These are phyloP conservation scores for Phytophthora parvispora DNA, from an alignment of 352 stramenopile genomes.

Conservation along the genomic window DNA sequence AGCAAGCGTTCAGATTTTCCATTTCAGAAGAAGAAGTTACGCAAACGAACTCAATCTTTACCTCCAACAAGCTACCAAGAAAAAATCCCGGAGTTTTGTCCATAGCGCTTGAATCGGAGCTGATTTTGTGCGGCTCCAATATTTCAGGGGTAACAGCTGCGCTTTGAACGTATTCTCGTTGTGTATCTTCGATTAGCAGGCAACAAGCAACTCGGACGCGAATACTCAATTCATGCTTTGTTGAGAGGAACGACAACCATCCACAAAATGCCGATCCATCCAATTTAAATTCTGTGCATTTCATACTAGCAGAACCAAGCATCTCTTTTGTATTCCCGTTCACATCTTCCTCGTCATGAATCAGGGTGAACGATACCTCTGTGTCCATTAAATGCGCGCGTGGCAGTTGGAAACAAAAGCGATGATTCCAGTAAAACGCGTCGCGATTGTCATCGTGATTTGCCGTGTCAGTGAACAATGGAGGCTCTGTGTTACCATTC, in stretches of 20 bases:
- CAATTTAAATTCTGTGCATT: neutral
- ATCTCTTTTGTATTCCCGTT: neutral
- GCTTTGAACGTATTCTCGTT: neutral
- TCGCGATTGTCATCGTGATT: neutral
- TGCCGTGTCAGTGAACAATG: neutral
- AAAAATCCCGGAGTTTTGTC: neutral
- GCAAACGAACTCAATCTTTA: conserved; percentile 22
- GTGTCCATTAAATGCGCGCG: neutral
- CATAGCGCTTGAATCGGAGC: no score
- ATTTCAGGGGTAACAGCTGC: neutral
- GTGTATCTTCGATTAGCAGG: neutral
- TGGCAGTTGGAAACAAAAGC: neutral
- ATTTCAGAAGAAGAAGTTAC: neutral
- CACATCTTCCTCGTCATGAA: neutral
- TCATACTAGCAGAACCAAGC: neutral
- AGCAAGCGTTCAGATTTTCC: conserved; percentile 5
- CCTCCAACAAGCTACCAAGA: conserved; percentile 29
- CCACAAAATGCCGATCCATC: neutral
- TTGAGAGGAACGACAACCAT: neutral
- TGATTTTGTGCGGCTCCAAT: neutral
- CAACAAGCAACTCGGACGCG: neutral
- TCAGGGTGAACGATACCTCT: neutral
- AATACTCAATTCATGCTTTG: neutral
- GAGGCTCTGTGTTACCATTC: neutral
- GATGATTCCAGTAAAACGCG: neutral